Evolutionary conservation across 768 basidiomycete species (phyloP), one percentile per base, ranked within the genome.

Genomic region (Suillus fuscotomentosus): DNA sequence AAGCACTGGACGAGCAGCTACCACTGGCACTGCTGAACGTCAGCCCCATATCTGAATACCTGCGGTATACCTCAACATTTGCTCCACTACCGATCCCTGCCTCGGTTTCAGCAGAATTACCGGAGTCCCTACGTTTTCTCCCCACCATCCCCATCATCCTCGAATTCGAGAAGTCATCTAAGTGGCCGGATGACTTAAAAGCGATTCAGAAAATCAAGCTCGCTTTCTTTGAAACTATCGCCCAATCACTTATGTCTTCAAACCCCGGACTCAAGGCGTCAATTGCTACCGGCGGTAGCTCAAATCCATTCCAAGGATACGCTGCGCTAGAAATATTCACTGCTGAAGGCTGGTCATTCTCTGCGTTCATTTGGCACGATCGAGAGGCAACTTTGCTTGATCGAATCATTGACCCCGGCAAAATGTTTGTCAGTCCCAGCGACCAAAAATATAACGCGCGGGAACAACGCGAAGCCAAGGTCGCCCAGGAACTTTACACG

Each of bases 181-280:
- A 86, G 66, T 99, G 97, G 97, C 97, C 97, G 0, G 96, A 99
- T 71, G 95, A 99, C 68, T 83, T 99, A 5, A 83, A 81, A 20
- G 95, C 95, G 0, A 91, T 98, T 55, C 97, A 97, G 74, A 94
- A 94, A 67, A 89, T 95, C 76, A 99, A 99, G 75, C 80, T 97
- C 1, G 97, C 96, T 0, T 91, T 99, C 73, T 86, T 98, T 66
- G 92, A 95, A 71, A 86, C 87, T 47, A 81, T 98, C 8, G 94
- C 90, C 1, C 79, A 81, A 22, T 81, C 82, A 1, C 80, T 97
- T 55, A 86, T 87, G 84, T 73, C 76, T 11, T 71, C 80, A 1
- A 77, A 83, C 1, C 63, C 80, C 0, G 87, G 86, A 9, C 74
- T 89, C 4, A 82, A 73, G 20, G 90, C 88, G 0, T 70, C 71